Percentiles rank a stretch among this genome's conserved stretches.
Evolutionary conservation across 192 early-diverging fungal genomes (phyloP).

Genomic region (Coemansia sp.): DNA sequence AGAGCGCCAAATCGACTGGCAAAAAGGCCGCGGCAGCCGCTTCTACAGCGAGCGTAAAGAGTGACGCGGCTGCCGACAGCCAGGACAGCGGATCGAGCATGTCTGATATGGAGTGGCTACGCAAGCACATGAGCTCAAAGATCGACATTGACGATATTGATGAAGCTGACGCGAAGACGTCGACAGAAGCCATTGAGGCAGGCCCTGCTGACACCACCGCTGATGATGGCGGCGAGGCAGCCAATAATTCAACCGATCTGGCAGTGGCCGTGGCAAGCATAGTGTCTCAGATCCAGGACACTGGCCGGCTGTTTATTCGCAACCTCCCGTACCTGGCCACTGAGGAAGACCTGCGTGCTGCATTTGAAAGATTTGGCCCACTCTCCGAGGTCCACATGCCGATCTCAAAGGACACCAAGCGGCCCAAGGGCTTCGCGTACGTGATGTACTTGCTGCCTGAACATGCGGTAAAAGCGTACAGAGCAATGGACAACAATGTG

Average conservation of each 20-base stretch:
- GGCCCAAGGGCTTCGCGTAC: constrained; percentile 92
- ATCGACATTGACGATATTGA: constrained; percentile 15
- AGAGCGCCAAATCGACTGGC: not conserved
- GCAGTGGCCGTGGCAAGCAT: constrained; percentile 23
- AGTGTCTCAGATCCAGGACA: constrained; percentile 80
- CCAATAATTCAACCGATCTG: constrained; percentile 13
- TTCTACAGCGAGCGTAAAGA: no score
- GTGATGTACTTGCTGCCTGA: constrained; percentile 86
- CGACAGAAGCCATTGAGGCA: not conserved
- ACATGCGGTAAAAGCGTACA: constrained; percentile 88
- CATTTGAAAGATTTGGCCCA: constrained; percentile 86
- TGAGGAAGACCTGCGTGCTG: constrained; percentile 76
- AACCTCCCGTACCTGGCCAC: constrained; percentile 91
- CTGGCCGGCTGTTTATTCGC: constrained; percentile 89
- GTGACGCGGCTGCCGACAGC: not conserved
- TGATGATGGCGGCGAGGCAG: not conserved
- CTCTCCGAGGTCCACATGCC: constrained; percentile 94
- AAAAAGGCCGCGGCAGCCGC: not conserved
- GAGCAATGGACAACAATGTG: constrained; percentile 72
- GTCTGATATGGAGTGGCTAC: constrained; percentile 68
- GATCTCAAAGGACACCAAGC: constrained; percentile 86
- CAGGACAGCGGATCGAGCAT: constrained; percentile 12
- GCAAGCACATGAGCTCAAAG: constrained; percentile 61
- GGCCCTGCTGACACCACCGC: constrained; percentile 8
- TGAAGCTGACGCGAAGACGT: constrained; percentile 3